Conservation (phyloP, 2,329 filamentous ascomycete species). For the Alternaria alternata region DNA sequence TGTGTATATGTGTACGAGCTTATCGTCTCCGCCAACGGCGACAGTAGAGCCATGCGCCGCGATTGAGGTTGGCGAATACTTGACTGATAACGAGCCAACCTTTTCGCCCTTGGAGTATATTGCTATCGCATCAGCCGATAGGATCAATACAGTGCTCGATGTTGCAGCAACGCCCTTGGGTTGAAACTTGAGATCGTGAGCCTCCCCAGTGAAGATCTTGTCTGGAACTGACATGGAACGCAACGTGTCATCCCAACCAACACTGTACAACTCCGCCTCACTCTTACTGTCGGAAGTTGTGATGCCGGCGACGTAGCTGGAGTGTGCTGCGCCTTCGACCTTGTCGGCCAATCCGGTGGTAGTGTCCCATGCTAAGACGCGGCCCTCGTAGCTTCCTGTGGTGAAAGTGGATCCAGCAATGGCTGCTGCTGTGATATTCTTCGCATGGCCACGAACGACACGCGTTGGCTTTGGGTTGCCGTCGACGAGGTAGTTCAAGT, state of each 20-base stretch:
- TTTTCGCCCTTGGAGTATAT: slow-evolving; percentile 67
- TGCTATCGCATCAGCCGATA: slow-evolving; percentile 64
- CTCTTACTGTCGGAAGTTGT: slow-evolving; percentile 54
- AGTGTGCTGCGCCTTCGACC: slow-evolving; percentile 82
- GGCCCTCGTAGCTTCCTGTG: slow-evolving; percentile 92
- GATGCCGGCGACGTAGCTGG: slow-evolving; percentile 85
- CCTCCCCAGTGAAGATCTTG: slow-evolving; percentile 76
- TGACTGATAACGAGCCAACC: slow-evolving; percentile 67
- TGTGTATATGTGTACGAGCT: slow-evolving; percentile 77
- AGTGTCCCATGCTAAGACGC: slow-evolving; percentile 84
- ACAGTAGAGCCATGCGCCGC: slow-evolving; percentile 73
- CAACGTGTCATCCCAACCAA: slow-evolving; percentile 93
- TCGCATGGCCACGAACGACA: slow-evolving; percentile 87
- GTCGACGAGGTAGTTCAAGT: slow-evolving; percentile 86
- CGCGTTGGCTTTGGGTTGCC: slow-evolving; percentile 73
- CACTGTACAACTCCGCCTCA: slow-evolving; percentile 72
- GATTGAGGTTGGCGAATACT: slow-evolving; percentile 73
- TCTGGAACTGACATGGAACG: slow-evolving; percentile 78
- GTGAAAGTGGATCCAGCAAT: slow-evolving; percentile 72
- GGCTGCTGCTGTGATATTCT: slow-evolving; percentile 82
- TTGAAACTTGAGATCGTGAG: slow-evolving; percentile 75
- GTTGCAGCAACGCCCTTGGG: slow-evolving; percentile 75
- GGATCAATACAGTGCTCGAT: slow-evolving; percentile 61
- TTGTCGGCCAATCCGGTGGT: slow-evolving; percentile 71
- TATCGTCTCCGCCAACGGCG: slow-evolving; percentile 79